Base-by-base conservation (phyloP, 768 basidiomycete species). In the Roridomyces roridus region DNA sequence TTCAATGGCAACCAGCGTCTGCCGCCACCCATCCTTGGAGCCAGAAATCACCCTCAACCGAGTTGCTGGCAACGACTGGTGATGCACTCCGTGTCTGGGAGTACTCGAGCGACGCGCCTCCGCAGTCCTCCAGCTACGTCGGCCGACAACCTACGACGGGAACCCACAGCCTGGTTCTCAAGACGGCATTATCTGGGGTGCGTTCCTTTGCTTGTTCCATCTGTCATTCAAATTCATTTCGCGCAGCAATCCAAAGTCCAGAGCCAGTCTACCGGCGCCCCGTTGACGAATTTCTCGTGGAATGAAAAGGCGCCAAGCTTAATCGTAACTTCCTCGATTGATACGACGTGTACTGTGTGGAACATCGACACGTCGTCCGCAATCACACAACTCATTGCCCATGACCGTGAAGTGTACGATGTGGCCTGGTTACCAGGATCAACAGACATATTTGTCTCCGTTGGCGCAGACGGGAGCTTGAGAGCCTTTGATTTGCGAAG, bases 281-380 rank as follows among this genome's bases (percentile, higher is more conserved):
- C 97, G 2, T 75, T 98, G 60, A 99, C 97, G 12, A 94, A 90
- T 70, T 97, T 99, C 74, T 95, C 95, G 0, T 99, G 97, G 97
- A 98, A 97, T 69, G 88, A 94, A 65, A 91, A 95, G 67, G 81
- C 89, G 0, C 94, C 96, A 1, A 88, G 86, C 59, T 85, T 93
- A 46, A 88, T 98, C 65, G 96, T 98, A 34, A 99, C 97, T 6
- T 96, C 96, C 21, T 97, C 95, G 8, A 96, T 98, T 65, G 97
- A 99, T 70, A 99, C 97, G 46, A 97, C 96, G 14, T 98, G 96
- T 71, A 98, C 97, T 2, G 91, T 98, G 21, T 99, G 97, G 97
- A 97, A 99, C 72, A 92, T 99, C 69, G 91, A 96, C 66, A 93
- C 93, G 4, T 85, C 87, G 23, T 88, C 91, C 7, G 96, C 97